A percentile compares a stretch with the other conserved stretches of the same genome.
phyloP scores from a whole-genome alignment of 148 eudicot genomes.

The Silene conica region DNA sequence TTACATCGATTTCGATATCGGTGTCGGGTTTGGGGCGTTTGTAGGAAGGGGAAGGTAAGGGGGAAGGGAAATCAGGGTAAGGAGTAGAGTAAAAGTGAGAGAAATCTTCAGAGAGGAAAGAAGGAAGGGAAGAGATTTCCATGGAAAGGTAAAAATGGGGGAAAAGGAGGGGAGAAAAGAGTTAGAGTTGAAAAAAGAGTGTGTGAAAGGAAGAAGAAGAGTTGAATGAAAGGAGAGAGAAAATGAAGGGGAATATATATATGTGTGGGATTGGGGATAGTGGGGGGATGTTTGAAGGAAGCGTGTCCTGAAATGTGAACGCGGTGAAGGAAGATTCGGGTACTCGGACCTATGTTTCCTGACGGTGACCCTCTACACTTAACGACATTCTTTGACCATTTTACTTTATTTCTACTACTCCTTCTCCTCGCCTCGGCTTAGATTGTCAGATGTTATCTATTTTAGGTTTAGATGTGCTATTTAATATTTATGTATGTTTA shows the following conservation, averaged over 20 bases:
- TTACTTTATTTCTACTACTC: too few species aligned
- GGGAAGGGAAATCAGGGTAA: constrained; percentile 10
- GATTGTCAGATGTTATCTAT: too few species aligned
- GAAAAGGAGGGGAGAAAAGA: not conserved
- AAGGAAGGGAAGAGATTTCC: constrained; percentile 40
- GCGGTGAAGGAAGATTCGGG: constrained; percentile 39
- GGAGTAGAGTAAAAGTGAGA: constrained; percentile 20
- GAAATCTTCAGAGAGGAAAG: constrained; percentile 26
- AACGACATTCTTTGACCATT: not conserved
- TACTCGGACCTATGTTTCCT: constrained; percentile 6
- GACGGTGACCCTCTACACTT: not conserved
- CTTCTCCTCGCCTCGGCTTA: too few species aligned
- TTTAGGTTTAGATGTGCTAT: too few species aligned
- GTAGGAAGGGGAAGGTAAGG: not conserved
- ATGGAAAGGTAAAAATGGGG: constrained; percentile 1
- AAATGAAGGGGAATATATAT: not conserved
- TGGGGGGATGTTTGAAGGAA: constrained; percentile 9
- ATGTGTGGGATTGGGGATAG: not conserved
- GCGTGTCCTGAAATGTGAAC: constrained; percentile 40
- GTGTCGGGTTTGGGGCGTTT: not conserved
- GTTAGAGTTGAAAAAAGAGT: not conserved
- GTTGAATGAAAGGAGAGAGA: not conserved
- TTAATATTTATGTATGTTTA: too few species aligned
- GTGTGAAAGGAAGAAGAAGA: too few species aligned
- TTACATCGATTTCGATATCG: not conserved